Evolutionary conservation across 176 grass and related monocot species (phyloP).

Genomic region (Avena sativa): DNA sequence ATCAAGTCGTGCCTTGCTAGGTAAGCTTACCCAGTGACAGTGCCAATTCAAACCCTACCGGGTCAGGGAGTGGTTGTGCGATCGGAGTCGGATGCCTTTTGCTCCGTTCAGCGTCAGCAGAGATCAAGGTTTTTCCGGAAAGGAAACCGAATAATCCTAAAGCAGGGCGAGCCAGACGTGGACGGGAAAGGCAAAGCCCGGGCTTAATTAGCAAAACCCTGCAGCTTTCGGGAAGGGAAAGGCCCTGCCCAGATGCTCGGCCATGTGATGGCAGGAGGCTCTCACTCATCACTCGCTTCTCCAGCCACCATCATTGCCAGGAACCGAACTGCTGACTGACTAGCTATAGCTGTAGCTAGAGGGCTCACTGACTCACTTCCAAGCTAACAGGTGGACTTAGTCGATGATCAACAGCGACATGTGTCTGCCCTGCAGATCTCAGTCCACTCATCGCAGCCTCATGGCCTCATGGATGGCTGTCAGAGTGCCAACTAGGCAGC

Average conservation of each 20-base stretch:
- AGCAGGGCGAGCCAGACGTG: not conserved
- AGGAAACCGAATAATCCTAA: slow-evolving; percentile 7
- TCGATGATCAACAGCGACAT: slow-evolving; percentile 10
- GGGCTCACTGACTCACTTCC: not conserved
- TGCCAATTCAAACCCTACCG: not conserved
- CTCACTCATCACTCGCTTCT: not conserved
- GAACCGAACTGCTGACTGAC: not conserved
- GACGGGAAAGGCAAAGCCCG: not conserved
- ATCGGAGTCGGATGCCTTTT: not conserved
- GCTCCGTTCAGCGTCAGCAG: not conserved
- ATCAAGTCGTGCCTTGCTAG: slow-evolving; percentile 32
- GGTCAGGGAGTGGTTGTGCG: not conserved
- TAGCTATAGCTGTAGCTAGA: not conserved
- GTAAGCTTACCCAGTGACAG: not conserved
- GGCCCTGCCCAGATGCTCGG: slow-evolving; percentile 24
- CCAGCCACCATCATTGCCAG: slow-evolving; percentile 36
- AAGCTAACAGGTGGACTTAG: not conserved
- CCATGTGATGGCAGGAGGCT: slow-evolving; percentile 20
- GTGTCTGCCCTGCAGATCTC: not conserved
- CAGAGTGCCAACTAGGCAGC: not conserved
- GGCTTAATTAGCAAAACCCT: slow-evolving; percentile 11
- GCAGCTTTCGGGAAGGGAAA: slow-evolving; percentile 47
- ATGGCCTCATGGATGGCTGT: not conserved
- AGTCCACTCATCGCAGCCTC: slow-evolving; percentile 3
- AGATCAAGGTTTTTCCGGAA: not conserved